Evolutionary conservation across 805 yeast genomes (phyloP).

Genomic region (Myxozyma melibiosi): DNA sequence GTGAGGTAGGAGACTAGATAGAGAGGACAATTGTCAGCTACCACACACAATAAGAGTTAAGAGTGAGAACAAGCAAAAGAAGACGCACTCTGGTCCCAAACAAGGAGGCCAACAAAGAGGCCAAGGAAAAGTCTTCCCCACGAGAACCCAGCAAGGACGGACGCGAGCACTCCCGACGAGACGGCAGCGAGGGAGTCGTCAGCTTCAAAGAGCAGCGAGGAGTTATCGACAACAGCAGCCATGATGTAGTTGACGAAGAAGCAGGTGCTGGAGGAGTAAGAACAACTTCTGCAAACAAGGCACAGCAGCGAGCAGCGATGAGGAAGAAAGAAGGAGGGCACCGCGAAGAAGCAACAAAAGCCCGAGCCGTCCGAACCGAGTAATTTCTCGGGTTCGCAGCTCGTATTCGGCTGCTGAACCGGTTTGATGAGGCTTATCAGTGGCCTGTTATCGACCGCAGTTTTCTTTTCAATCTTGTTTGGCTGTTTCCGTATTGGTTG

Average conservation of each 20-base stretch:
- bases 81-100: constrained; percentile 32
- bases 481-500: not conserved
- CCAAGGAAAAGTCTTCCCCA: constrained; percentile 14
- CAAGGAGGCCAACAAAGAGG: constrained; percentile 14
- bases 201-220: constrained; percentile 1
- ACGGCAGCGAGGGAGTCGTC: constrained; percentile 1
- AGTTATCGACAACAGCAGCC: constrained; percentile 13
- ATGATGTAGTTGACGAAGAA: not conserved
- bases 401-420: not conserved
- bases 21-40: constrained; percentile 43
- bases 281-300: not conserved
- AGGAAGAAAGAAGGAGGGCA: not conserved
- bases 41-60: not conserved
- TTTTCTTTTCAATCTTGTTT: not conserved
- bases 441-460: not conserved
- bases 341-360: not conserved
- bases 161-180: constrained; percentile 3
- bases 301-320: not conserved
- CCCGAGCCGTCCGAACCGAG: not conserved
- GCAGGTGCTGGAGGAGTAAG: not conserved
- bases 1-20: constrained; percentile 78
- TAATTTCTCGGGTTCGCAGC: constrained; percentile 4
- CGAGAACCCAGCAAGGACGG: constrained; percentile 4
- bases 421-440: no score
- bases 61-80: not conserved